Base-by-base conservation (phyloP, 2,329 filamentous ascomycete species). In the Pseudogymnoascus sp. region DNA sequence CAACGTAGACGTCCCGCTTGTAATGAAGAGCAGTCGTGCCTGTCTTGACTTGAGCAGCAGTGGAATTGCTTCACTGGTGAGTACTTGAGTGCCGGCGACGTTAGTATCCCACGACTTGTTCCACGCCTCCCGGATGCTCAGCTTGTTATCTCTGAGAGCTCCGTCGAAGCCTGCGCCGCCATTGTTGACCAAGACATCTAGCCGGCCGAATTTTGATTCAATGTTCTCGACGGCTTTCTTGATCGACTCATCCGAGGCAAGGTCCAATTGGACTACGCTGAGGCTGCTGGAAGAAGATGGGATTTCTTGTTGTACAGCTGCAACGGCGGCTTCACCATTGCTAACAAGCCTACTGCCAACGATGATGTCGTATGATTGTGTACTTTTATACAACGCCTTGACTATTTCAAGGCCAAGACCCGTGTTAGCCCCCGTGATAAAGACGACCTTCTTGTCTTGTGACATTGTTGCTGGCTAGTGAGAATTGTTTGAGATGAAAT, bases 21-120 rank as follows among this genome's bases (percentile, higher is more conserved):
- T 75, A 25, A 81, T 63, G 70, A 82, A 82, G 13, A 80, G 63
- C 58, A 82, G 67, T 2, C 79, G 74, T 0, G 79, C 78, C 38
- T 77, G 73, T 0, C 68, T 58, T 0, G 77, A 78, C 48, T 76
- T 74, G n/a, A 81, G 69, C 0, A 76, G 69, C 35, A 76, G 70
- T 5, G 72, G 72, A 12, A 72, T 62, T 39, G 73, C 71, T n/a
- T 66, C 67, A 21, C 68, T 67, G 3, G 73, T 75, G 25, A 75
- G 60, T 10, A 65, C 63, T 2, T 69, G 65, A 1, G 69, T 69
- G 4, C 72, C 69, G 4, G 66, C 59, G 6, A 76, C 71, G 63
- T 75, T 74, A 25, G 70, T 70, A 55, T 71, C 65, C 58, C 72
- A 70, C 59, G 70, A 66, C 41, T 65, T 62, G 31, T 62, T 66